Conservation (phyloP, 1,284 basidiomycete species). For the Puccinia triticina region DNA sequence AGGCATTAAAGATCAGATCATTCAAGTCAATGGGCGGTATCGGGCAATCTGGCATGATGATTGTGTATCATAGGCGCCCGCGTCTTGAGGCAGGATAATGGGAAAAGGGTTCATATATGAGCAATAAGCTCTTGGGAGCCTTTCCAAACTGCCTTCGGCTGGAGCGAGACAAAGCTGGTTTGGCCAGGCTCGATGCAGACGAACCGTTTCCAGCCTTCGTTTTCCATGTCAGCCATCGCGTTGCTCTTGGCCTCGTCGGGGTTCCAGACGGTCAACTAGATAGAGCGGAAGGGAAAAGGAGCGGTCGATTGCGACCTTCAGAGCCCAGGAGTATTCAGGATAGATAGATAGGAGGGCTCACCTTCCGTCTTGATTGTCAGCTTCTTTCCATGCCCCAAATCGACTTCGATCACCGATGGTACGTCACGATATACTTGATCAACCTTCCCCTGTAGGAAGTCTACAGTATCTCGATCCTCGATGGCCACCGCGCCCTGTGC, state of each 20-base stretch:
- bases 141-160: slow-evolving; percentile 57
- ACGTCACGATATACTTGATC: slow-evolving; percentile 55
- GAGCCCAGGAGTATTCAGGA: background rate
- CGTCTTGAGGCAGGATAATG: background rate
- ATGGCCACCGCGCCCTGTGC: slow-evolving; percentile 30
- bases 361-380: slow-evolving; percentile 10
- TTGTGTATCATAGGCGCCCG: too few relatives aligned
- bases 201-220: slow-evolving; percentile 59
- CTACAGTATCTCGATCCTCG: slow-evolving; percentile 52
- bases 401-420: slow-evolving; percentile 22
- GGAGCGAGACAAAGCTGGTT: slow-evolving; percentile 57
- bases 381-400: slow-evolving; percentile 7
- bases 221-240: slow-evolving; percentile 60
- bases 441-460: slow-evolving; percentile 56
- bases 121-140: slow-evolving; percentile 48
- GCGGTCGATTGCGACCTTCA: too few relatives aligned
- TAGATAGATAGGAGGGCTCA: background rate
- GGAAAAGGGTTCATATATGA: background rate
- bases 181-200: slow-evolving; percentile 61
- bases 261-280: slow-evolving; percentile 59
- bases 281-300: background rate
- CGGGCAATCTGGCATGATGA: background rate
- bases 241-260: slow-evolving; percentile 59
- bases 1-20: too few relatives aligned
- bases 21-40: background rate